Base-by-base conservation (phyloP, 2,329 filamentous ascomycete species). In the Hysterium pulicare region DNA sequence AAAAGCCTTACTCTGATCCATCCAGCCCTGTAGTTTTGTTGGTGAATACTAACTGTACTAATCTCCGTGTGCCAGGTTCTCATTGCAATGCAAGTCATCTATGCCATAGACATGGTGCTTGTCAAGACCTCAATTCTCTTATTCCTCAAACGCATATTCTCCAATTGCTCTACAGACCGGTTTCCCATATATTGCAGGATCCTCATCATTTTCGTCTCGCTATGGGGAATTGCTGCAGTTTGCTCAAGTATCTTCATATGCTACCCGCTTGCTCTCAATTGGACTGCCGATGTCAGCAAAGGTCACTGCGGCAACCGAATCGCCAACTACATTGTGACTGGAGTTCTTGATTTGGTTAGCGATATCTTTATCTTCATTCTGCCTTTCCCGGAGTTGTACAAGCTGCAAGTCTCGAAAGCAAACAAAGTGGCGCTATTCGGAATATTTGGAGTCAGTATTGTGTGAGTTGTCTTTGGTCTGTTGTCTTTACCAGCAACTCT, bases 401-500 rank as follows among this genome's bases (percentile, higher is more conserved):
- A n/a, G n/a, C n/a, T n/a, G n/a, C n/a, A n/a, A n/a, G n/a, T n/a
- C n/a, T n/a, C n/a, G n/a, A n/a, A n/a, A n/a, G 21, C 33, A 3
- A 42, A 48, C 17, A 50, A 46, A 24, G 23, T 50, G 11, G 46
- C 45, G 7, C 19, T 50, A 17, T 32, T 40, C 6, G 31, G 33
- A n/a, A 46, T 48, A 17, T 50, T 50, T 42, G 42, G 48, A 16
- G 42, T 40, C n/a, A 46, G 48, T 9, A 35, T 48, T 9, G 32
- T 17, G 48, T 50, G 36, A 40, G 46, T 39, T 13, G 2, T n/a
- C 9, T 9, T 30, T 30, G 9, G 9, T 30, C 26, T 30, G n/a
- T 30, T n/a, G 26, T 30, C 9, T 9, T 30, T n/a, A n/a, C 26
- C 9, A 30, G 9, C n/a, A 30, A 30, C n/a, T n/a, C n/a, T 9